A percentile compares a stretch with the other conserved stretches of the same genome.
Evolutionary conservation across 1,284 basidiomycete genomes (phyloP).

Genomic region (Cutaneotrichosporon cavernicola): DNA sequence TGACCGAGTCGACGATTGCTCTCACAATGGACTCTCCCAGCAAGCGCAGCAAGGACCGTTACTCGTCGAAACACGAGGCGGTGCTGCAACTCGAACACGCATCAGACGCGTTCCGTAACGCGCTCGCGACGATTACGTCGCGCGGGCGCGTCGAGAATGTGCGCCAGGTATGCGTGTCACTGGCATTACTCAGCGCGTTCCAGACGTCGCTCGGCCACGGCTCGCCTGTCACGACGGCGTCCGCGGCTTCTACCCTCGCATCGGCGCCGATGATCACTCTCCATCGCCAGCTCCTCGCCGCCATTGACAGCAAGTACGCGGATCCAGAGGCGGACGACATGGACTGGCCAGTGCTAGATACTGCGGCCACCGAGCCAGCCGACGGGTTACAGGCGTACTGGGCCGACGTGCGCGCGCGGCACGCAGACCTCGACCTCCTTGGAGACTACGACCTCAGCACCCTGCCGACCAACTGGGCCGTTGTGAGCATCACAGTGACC

Average conservation of each 20-base stretch:
- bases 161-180: conserved; percentile 67
- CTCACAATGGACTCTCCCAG: conserved; percentile 74
- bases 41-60: conserved; percentile 51
- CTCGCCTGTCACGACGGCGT: conserved; percentile 57
- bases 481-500: conserved; percentile 78
- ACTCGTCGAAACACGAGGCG: conserved; percentile 62
- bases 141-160: conserved; percentile 68
- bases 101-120: conserved; percentile 67
- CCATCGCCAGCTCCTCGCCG: conserved; percentile 63
- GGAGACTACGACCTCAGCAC: conserved; percentile 36
- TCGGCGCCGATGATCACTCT: conserved; percentile 70
- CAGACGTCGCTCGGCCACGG: conserved; percentile 73
- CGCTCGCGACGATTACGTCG: conserved; percentile 61
- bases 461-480: conserved; percentile 80
- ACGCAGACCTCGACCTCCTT: conserved; percentile 54
- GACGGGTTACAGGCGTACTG: conserved; percentile 22
- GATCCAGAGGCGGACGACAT: conserved; percentile 41
- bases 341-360: conserved; percentile 63
- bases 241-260: conserved; percentile 63
- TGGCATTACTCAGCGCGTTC: conserved; percentile 70
- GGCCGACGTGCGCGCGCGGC: conserved; percentile 58
- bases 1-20: conserved; percentile 80
- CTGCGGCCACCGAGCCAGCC: conserved; percentile 8
- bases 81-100: conserved; percentile 64
- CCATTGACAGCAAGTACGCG: conserved; percentile 57